phyloP scores from a whole-genome alignment of 164 flowering plant genomes.

The Vitis rupestris region DNA sequence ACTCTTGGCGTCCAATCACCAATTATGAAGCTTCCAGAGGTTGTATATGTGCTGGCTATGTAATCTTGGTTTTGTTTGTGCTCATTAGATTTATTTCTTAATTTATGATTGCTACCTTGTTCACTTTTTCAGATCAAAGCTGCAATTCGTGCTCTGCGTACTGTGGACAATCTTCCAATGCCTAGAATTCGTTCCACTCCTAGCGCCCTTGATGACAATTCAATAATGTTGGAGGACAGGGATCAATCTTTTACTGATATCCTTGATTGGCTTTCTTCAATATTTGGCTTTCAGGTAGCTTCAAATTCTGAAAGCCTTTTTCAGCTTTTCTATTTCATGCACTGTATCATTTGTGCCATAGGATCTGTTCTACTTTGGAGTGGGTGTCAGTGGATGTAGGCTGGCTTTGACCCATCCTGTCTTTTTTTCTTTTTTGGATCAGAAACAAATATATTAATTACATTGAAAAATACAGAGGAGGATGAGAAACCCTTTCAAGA shows the following conservation, averaged over 20 bases:
- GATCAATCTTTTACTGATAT: constrained; percentile 61
- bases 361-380: neutral
- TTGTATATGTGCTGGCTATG: constrained; percentile 22
- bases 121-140: constrained; percentile 66
- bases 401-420: neutral
- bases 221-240: constrained; percentile 33
- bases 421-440: neutral
- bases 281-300: constrained; percentile 94
- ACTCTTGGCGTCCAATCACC: constrained; percentile 71
- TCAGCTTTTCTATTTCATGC: neutral
- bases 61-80: constrained; percentile 2
- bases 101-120: neutral
- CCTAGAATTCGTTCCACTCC: constrained; percentile 31
- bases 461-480: too few relatives aligned
- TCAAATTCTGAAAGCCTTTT: neutral
- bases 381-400: too few relatives aligned
- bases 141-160: constrained; percentile 68
- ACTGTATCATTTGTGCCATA: too few relatives aligned
- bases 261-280: constrained; percentile 86
- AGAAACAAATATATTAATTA: too few relatives aligned
- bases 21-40: constrained; percentile 97
- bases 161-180: constrained; percentile 62
- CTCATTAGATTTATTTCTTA: neutral
- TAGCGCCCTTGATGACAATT: constrained; percentile 17
- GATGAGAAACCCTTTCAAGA: too few relatives aligned